Evolutionary conservation across 495 filamentous ascomycete genomes (phyloP).

Genomic region (Coniosporium apollinis): DNA sequence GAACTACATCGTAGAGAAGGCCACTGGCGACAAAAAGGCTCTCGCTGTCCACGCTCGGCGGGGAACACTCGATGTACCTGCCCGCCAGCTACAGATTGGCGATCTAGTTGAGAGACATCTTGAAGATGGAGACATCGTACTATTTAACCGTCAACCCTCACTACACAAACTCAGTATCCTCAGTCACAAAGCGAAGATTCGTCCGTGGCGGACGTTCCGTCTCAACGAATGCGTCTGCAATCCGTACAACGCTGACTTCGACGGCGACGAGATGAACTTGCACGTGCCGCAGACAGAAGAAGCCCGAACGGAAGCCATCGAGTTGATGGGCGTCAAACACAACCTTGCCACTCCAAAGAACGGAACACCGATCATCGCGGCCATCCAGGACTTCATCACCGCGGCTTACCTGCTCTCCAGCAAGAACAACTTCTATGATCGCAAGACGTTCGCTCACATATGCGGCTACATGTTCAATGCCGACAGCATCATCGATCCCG

Average conservation of each 20-base stretch:
- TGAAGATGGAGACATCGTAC: constrained; percentile 87
- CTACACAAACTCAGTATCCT: constrained; percentile 97
- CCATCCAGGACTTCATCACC: constrained; percentile 97
- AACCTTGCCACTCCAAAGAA: constrained; percentile 93
- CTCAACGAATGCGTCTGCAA: constrained; percentile 97
- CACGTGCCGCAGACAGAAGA: constrained; percentile 98
- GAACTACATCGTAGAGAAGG: constrained; percentile 61
- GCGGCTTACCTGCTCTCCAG: constrained; percentile 79
- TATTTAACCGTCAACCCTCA: constrained; percentile 96
- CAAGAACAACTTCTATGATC: constrained; percentile 86
- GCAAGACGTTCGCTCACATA: constrained; percentile 69
- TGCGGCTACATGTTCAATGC: constrained; percentile 89
- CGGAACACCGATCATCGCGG: constrained; percentile 93
- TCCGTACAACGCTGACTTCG: constrained; percentile 98
- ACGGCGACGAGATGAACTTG: constrained; percentile 98
- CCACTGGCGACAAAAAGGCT: constrained; percentile 47
- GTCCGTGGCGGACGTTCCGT: constrained; percentile 90
- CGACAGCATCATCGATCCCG: constrained; percentile 25
- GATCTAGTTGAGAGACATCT: constrained; percentile 90
- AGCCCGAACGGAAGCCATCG: constrained; percentile 84
- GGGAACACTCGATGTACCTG: constrained; percentile 46
- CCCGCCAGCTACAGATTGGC: constrained; percentile 56
- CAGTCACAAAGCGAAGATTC: constrained; percentile 78
- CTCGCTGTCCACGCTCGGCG: constrained; percentile 35
- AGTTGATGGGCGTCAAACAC: constrained; percentile 95